Base-by-base conservation (phyloP, 139 green algal species). In the Parachlorella kessleri region DNA sequence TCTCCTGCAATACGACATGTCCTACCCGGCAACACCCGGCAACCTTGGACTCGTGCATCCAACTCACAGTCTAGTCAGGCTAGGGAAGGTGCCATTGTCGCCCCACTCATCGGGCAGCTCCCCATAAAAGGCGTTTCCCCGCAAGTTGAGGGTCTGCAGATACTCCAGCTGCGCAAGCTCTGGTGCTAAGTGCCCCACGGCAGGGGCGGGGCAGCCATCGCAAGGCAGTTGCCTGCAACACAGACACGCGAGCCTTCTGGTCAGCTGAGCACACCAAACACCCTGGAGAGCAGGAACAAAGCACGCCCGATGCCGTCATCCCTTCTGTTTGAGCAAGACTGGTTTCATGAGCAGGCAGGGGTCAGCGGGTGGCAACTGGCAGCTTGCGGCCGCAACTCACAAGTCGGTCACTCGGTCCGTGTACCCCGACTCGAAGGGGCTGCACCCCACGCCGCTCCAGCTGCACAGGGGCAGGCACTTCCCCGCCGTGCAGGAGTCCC, bases 321-420 rank as follows among this genome's bases (percentile, higher is more conserved):
- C n/a, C n/a, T n/a, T n/a, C n/a, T n/a, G n/a, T n/a, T n/a, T n/a
- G n/a, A n/a, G n/a, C n/a, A n/a, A n/a, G n/a, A n/a, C n/a, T n/a
- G n/a, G n/a, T n/a, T n/a, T n/a, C n/a, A n/a, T n/a, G n/a, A 14
- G 48, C 48, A 59, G 48, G 14, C 48, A 59, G 48, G 48, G 21
- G 48, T 59, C 48, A 59, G 48, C 48, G 21, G 14, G 21, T 14
- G 79, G 30, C 39, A 40, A 55, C 70, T 81, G 80, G 73, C 64
- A n/a, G 24, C 9, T 33, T 65, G 48, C 63, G 40, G 39, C 32
- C 5, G 70, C 70, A 76, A 59, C 48, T 59, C 48, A 59, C 48
- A 59, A 59, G 14, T 59, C 21, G 14, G 48, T 59, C 14, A 59
- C 48, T 59, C 48, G 48, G 48, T 59, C 48, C 21, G 14, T 18